Evolutionary conservation across 495 filamentous ascomycete genomes (phyloP).

Genomic region (Xanthoparmelia taractica): DNA sequence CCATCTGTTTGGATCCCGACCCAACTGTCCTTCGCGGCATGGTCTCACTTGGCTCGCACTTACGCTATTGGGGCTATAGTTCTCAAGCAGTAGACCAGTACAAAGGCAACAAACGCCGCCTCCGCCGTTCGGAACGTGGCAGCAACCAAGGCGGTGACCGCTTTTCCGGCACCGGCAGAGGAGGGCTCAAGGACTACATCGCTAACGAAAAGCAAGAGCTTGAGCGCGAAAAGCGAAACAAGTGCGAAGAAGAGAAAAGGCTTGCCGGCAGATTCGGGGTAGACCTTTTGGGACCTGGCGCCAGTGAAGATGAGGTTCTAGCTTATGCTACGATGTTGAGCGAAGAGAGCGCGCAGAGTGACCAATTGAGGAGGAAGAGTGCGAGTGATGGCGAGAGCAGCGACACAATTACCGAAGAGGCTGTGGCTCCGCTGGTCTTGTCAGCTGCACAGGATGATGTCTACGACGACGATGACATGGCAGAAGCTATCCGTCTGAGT

Average conservation of each 20-base stretch:
- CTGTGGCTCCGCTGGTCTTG: slow-evolving; percentile 31
- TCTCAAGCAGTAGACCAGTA: slow-evolving; percentile 59
- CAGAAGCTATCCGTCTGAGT: slow-evolving; percentile 72
- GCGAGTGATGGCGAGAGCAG: slow-evolving; percentile 44
- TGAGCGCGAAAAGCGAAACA: slow-evolving; percentile 60
- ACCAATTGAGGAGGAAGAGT: slow-evolving; percentile 51
- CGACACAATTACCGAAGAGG: slow-evolving; percentile 38
- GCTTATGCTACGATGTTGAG: slow-evolving; percentile 85
- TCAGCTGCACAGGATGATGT: slow-evolving; percentile 45
- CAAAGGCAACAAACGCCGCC: slow-evolving; percentile 53
- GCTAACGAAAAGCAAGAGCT: slow-evolving; percentile 73
- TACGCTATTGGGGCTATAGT: slow-evolving; percentile 92
- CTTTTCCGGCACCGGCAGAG: slow-evolving; percentile 52
- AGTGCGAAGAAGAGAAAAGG: slow-evolving; percentile 52
- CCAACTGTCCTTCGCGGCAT: slow-evolving; percentile 84
- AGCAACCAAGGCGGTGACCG: slow-evolving; percentile 48
- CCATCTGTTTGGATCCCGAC: slow-evolving; percentile 82
- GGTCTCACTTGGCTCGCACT: slow-evolving; percentile 75
- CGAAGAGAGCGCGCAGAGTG: slow-evolving; percentile 61
- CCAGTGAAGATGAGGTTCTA: slow-evolving; percentile 81
- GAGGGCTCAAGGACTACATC: slow-evolving; percentile 69
- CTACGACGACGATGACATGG: slow-evolving; percentile 65
- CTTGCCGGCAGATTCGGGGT: slow-evolving; percentile 74
- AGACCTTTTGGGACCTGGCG: slow-evolving; percentile 60
- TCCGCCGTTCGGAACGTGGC: slow-evolving; percentile 52